These are phyloP conservation scores for Nothophytophthora sp. DNA, from an alignment of 352 stramenopile genomes.

Conservation along the genomic window DNA sequence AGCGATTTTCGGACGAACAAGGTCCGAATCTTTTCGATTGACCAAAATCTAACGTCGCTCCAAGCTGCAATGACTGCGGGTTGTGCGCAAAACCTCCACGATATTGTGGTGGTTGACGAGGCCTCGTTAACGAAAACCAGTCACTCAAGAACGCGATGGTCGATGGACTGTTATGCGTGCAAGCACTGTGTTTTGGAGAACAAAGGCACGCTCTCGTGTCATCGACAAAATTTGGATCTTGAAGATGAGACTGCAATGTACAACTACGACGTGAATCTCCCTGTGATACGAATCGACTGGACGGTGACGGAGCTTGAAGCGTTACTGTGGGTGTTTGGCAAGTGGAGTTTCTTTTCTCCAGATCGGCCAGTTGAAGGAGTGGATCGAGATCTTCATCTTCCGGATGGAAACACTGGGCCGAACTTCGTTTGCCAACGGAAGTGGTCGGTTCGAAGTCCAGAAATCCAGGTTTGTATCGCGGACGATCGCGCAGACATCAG, in stretches of 20 bases:
- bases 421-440: conserved; percentile 34
- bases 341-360: conserved; percentile 80
- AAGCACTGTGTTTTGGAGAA: conserved; percentile 28
- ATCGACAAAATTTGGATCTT: conserved; percentile 17
- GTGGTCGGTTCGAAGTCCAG: conserved; percentile 24
- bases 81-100: conserved; percentile 27
- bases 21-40: conserved; percentile 41
- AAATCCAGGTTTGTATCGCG: conserved; percentile 32
- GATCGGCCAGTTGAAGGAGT: conserved; percentile 21
- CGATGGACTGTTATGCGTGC: conserved; percentile 45
- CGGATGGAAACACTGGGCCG: conserved; percentile 15
- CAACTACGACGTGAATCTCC: conserved; percentile 54
- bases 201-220: conserved; percentile 16
- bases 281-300: conserved; percentile 50
- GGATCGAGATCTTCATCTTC: conserved; percentile 32
- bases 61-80: conserved; percentile 28
- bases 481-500: conserved; percentile 23
- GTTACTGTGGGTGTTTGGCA: conserved; percentile 67
- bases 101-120: conserved; percentile 41
- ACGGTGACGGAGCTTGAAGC: conserved; percentile 61
- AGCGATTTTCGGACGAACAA: conserved; percentile 32
- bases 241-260: conserved; percentile 68
- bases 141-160: conserved; percentile 54
- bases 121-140: conserved; percentile 43
- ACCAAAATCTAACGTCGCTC: conserved; percentile 25